Conservation (phyloP, 1,284 basidiomycete genomes). For the Ustilago hordei region DNA sequence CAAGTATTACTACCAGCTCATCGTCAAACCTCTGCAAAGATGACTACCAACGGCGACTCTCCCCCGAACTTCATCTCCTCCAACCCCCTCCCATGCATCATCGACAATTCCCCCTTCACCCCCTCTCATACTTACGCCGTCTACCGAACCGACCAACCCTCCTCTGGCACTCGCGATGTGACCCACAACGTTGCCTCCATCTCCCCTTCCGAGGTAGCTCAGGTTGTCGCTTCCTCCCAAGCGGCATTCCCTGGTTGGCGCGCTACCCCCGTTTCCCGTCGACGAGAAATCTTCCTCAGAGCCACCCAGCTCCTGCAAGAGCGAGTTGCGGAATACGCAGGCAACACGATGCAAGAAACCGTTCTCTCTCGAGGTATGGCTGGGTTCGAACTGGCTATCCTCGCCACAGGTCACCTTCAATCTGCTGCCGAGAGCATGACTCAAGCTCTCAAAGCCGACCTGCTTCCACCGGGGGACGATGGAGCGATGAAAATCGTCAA, state of each 20-base stretch:
- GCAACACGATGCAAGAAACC: slow-evolving; percentile 46
- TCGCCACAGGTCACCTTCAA: slow-evolving; percentile 31
- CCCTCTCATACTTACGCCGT: slow-evolving; percentile 57
- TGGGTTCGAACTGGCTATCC: slow-evolving; percentile 47
- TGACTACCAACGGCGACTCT: slow-evolving; percentile 11
- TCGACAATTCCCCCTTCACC: slow-evolving; percentile 58
- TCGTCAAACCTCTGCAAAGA: neutral
- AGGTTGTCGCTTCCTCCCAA: slow-evolving; percentile 22
- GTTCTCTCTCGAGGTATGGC: slow-evolving; percentile 47
- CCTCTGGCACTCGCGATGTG: slow-evolving; percentile 25
- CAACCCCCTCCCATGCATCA: slow-evolving; percentile 56
- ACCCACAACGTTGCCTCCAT: slow-evolving; percentile 35
- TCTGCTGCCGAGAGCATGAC: slow-evolving; percentile 35
- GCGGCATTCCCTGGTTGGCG: slow-evolving; percentile 48
- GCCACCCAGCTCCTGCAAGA: slow-evolving; percentile 33
- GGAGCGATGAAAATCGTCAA: slow-evolving; percentile 49
- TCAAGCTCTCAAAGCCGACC: slow-evolving; percentile 39
- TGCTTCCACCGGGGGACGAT: slow-evolving; percentile 34
- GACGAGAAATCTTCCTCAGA: slow-evolving; percentile 51
- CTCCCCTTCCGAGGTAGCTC: slow-evolving; percentile 20
- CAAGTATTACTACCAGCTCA: neutral
- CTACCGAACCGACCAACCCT: slow-evolving; percentile 42
- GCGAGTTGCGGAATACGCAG: slow-evolving; percentile 41
- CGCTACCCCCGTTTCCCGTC: slow-evolving; percentile 37
- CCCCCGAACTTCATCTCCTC: slow-evolving; percentile 30